phyloP scores from a whole-genome alignment of 2,329 filamentous ascomycete genomes.

The Fusarium clavum region DNA sequence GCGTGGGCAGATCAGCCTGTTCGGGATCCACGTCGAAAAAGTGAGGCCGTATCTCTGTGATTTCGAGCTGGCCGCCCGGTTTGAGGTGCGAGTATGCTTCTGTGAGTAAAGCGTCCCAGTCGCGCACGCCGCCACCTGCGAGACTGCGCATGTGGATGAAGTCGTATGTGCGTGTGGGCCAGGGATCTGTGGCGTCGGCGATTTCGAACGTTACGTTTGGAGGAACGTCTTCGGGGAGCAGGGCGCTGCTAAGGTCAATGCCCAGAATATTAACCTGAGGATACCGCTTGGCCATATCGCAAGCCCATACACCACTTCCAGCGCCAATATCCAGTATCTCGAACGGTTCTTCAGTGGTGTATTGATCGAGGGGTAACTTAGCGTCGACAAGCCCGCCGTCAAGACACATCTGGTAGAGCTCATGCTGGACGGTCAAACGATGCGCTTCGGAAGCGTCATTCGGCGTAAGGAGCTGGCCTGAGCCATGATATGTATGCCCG shows the following conservation, averaged over 20 bases:
- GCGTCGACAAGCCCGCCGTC: constrained; percentile 49
- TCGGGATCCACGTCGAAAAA: constrained; percentile 54
- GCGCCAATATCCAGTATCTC: constrained; percentile 57
- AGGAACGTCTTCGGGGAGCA: constrained; percentile 60
- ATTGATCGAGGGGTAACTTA: constrained; percentile 47
- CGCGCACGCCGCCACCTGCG: constrained; percentile 58
- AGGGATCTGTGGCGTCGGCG: constrained; percentile 65
- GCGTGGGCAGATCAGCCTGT: constrained; percentile 29
- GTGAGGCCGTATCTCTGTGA: constrained; percentile 56
- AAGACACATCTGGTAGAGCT: constrained; percentile 52
- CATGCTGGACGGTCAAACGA: constrained; percentile 50
- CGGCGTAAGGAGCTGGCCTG: constrained; percentile 50
- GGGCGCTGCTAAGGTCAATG: constrained; percentile 56
- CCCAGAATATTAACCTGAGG: constrained; percentile 55
- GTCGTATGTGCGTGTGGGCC: constrained; percentile 53
- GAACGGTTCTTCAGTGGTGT: constrained; percentile 35
- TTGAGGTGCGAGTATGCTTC: constrained; percentile 56
- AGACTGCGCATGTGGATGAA: constrained; percentile 58
- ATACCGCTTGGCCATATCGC: constrained; percentile 56
- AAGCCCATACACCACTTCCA: constrained; percentile 58
- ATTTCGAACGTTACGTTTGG: constrained; percentile 70
- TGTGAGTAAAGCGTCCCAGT: constrained; percentile 53
- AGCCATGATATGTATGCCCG: constrained; percentile 53
- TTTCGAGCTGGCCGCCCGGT: constrained; percentile 59
- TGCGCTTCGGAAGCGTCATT: constrained; percentile 51